phyloP scores from a whole-genome alignment of 1,139 yeast species.

The Candida neerlandica region DNA sequence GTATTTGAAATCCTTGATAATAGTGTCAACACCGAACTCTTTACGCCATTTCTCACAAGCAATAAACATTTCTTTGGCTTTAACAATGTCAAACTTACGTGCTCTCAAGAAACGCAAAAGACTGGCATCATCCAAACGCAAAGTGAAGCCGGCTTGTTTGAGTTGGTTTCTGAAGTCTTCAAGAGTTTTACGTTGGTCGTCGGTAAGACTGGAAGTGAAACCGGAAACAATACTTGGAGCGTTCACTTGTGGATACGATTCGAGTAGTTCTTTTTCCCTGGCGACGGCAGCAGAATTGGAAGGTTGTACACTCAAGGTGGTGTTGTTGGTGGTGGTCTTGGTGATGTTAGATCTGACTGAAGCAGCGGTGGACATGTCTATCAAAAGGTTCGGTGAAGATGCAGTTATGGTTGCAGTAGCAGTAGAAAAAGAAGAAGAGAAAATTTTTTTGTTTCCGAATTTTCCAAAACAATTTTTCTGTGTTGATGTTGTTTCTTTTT shows the following conservation, averaged over 20 bases:
- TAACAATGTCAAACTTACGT: constrained; percentile 82
- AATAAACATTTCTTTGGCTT: constrained; percentile 80
- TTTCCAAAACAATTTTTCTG: too few species aligned
- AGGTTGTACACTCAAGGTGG: not conserved
- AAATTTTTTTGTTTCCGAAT: too few species aligned
- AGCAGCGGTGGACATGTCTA: not conserved
- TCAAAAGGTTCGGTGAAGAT: too few species aligned
- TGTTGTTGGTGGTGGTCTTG: not conserved
- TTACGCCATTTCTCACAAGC: constrained; percentile 92
- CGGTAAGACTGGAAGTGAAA: constrained; percentile 77
- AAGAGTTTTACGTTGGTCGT: constrained; percentile 63
- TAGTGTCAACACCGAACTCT: constrained; percentile 83
- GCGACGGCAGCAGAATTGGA: constrained; percentile 1
- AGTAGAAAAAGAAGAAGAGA: too few species aligned
- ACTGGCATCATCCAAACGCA: constrained; percentile 87
- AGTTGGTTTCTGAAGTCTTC: constrained; percentile 61
- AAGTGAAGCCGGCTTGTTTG: constrained; percentile 63
- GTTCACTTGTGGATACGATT: constrained; percentile 68
- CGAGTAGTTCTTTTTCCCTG: constrained; percentile 32
- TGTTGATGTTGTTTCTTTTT: too few species aligned
- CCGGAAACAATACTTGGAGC: constrained; percentile 69
- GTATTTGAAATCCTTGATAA: constrained; percentile 83
- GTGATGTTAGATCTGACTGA: not conserved
- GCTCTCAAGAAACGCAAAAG: constrained; percentile 91
- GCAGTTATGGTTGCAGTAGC: too few species aligned